phyloP scores from a whole-genome alignment of 768 basidiomycete species.

The Tylopilus subfusipes region DNA sequence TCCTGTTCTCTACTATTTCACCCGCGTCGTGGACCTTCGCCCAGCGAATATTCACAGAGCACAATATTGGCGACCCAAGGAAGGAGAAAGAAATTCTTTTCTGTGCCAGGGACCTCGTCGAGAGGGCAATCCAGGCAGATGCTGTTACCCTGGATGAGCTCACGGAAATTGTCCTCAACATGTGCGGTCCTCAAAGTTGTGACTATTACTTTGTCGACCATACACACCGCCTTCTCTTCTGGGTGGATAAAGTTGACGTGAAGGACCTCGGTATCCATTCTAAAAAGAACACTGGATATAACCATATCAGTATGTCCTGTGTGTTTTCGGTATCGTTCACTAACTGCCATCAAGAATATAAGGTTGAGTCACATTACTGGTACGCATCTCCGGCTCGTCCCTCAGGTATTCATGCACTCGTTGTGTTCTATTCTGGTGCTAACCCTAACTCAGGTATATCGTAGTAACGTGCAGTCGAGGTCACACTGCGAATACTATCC shows the following conservation, averaged over 20 bases:
- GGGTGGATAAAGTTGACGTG: constrained; percentile 4
- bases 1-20: neutral
- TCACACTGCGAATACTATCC: constrained; percentile 17
- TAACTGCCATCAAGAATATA: constrained; percentile 8
- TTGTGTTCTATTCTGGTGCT: neutral
- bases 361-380: constrained; percentile 14
- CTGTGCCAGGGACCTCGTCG: constrained; percentile 8
- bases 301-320: constrained; percentile 13
- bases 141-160: constrained; percentile 6
- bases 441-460: neutral
- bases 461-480: constrained; percentile 8
- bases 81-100: neutral
- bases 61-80: neutral
- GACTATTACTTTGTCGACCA: constrained; percentile 20
- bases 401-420: neutral
- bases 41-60: constrained; percentile 19
- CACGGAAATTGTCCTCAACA: constrained; percentile 12
- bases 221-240: constrained; percentile 13
- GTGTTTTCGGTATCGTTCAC: neutral
- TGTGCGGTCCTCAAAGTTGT: neutral
- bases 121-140: neutral
- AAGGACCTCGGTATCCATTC: neutral
- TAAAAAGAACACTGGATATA: constrained; percentile 1
- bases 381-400: neutral
- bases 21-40: neutral